These are phyloP conservation scores for Acanthamoeba healyi DNA, from an alignment of 208 protist genomes.

Conservation along the genomic window DNA sequence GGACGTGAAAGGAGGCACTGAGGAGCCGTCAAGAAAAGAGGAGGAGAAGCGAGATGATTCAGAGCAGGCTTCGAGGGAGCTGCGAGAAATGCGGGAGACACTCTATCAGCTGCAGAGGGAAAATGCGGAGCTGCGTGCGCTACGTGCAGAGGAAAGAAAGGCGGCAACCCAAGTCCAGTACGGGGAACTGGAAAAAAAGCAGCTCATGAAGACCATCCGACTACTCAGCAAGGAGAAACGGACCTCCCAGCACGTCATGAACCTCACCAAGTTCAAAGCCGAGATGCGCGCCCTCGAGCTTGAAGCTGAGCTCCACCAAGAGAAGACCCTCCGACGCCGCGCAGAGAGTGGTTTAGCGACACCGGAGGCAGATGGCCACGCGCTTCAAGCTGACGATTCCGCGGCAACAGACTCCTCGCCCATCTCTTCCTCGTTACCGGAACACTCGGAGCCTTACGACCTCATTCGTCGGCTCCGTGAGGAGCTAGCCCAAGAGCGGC, in stretches of 20 bases:
- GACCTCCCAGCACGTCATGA: neutral
- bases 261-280: slow-evolving; percentile 28
- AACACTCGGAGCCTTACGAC: too few relatives aligned
- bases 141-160: neutral
- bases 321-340: neutral
- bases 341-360: neutral
- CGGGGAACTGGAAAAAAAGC: neutral
- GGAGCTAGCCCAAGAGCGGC: neutral
- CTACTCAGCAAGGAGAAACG: neutral
- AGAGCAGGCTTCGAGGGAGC: neutral
- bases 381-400: neutral
- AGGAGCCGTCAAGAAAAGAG: too few relatives aligned
- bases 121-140: neutral
- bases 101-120: neutral
- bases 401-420: too few relatives aligned
- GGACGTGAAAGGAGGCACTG: too few relatives aligned
- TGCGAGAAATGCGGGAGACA: neutral
- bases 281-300: neutral
- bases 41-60: neutral
- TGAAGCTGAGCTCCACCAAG: neutral
- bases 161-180: neutral
- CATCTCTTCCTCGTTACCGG: too few relatives aligned
- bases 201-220: slow-evolving; percentile 26
- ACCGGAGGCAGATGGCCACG: neutral
- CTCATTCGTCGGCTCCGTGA: neutral